Base-by-base conservation (phyloP, 208 protist species). In the Trypanosoma cruzi region DNA sequence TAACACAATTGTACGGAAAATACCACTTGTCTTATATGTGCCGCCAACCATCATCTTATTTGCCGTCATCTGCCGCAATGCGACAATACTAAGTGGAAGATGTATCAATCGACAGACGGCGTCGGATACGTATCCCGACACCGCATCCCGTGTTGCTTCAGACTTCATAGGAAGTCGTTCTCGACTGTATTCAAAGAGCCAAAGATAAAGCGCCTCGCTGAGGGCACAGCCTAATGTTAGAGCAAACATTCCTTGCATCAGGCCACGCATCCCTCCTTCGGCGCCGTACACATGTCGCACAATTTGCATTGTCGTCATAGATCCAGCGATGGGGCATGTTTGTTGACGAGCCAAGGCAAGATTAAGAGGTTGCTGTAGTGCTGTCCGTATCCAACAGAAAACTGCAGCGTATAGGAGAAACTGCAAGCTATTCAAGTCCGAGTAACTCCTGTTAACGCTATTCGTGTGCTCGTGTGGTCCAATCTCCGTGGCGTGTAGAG, bases 61-160 rank as follows among this genome's bases (percentile, higher is more conserved):
- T n/a, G 53, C 60, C 20, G 90, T 91, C 90, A 96, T 94, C 64
- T 96, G 90, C 0, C 90, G 81, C 42, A 86, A 88, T 20, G 86
- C 81, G 40, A 96, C 81, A 52, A 96, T 91, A 61, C 77, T 88
- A 5, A 96, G 81, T 2, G 90, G 90, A 26, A 92, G 82, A 70
- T 96, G 83, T n/a, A 94, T 64, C 13, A 82, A 40, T 40, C 88
- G 81, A 61, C 84, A 96, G 13, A 61, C 54, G 5, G 73, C 84
- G 48, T 96, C 90, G 10, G 86, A 78, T 11, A 73, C 34, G 73
- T 93, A 93, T 32, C 81, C 85, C 20, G 88, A 75, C 7, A 86
- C 57, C 10, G 81, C 84, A 50, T 93, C 88, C 8, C 83, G 73
- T 34, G 70, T 72, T 1, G 70, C 73, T 6, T 77, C 69, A 32